Evolutionary conservation across 169 alveolate species (phyloP).

Genomic region (Plasmodium gallinaceum): DNA sequence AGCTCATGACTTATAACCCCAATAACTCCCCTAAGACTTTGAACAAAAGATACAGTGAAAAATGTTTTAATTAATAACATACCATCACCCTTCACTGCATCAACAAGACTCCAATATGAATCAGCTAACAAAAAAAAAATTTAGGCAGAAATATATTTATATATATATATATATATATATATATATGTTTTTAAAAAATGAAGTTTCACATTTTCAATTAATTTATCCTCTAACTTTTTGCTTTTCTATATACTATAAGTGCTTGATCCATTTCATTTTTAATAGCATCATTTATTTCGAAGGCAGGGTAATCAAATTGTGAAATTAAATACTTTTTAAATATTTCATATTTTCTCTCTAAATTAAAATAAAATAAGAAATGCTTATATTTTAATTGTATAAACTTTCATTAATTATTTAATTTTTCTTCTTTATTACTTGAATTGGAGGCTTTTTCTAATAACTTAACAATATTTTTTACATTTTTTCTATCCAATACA

Average conservation of each 20-base stretch:
- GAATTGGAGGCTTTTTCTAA: constrained; percentile 25
- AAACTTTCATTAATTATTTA: not conserved
- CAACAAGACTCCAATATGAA: constrained; percentile 51
- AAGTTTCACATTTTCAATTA: not conserved
- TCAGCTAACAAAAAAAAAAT: constrained; percentile 26
- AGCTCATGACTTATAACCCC: constrained; percentile 54
- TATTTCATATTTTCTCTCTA: constrained; percentile 39
- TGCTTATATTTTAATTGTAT: not conserved
- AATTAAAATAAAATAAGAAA: constrained; percentile 4
- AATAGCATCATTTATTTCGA: constrained; percentile 29
- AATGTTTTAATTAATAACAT: constrained; percentile 56
- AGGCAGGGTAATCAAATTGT: constrained; percentile 36
- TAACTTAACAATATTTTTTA: constrained; percentile 30
- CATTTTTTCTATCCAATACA: constrained; percentile 49
- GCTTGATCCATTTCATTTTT: constrained; percentile 76
- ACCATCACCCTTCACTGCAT: constrained; percentile 60
- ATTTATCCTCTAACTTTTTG: constrained; percentile 50
- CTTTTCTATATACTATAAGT: constrained; percentile 34
- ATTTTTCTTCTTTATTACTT: constrained; percentile 23
- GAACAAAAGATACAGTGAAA: constrained; percentile 60
- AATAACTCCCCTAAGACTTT: constrained; percentile 71
- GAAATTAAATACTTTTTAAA: constrained; percentile 40
- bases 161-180: constrained; percentile 7
- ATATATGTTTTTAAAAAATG: not conserved
- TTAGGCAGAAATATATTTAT: not conserved